These are phyloP conservation scores for Rickenella mellea DNA, from an alignment of 768 basidiomycete genomes.

Conservation along the genomic window DNA sequence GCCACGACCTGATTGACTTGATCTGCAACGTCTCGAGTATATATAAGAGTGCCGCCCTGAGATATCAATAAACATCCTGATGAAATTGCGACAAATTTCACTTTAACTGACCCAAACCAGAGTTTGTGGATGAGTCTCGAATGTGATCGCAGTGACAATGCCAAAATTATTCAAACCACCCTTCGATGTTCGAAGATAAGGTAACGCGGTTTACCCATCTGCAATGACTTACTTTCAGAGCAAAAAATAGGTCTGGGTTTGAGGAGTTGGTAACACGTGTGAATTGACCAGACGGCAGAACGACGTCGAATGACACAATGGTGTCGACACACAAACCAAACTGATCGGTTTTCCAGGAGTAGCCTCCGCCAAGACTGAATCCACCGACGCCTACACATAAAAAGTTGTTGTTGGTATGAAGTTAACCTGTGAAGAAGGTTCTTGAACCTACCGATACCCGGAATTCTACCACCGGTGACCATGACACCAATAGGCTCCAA, in stretches of 20 bases:
- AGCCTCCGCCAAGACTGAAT: neutral
- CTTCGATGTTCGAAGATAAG: neutral
- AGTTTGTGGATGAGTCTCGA: neutral
- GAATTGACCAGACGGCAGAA: neutral
- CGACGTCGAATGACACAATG: neutral
- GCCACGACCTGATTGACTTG: neutral
- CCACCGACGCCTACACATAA: neutral
- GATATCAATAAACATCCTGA: neutral
- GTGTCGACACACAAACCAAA: neutral
- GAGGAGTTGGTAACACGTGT: neutral
- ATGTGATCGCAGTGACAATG: neutral
- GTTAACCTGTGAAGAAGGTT: no score
- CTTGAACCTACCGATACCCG: neutral
- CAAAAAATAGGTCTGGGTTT: neutral
- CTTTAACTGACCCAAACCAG: neutral
- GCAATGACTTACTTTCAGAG: neutral
- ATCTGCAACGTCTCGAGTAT: neutral
- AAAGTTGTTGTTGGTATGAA: no score
- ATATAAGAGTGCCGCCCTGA: neutral
- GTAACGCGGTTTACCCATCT: neutral
- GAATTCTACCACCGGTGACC: neutral
- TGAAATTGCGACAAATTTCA: no score
- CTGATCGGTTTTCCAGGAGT: constrained; percentile 1
- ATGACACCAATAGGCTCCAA: neutral
- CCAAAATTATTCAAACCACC: constrained; percentile 1